A percentile compares a stretch with the other conserved stretches of the same genome.
phyloP scores from a whole-genome alignment of 208 protist genomes.

The Leishmania mexicana region DNA sequence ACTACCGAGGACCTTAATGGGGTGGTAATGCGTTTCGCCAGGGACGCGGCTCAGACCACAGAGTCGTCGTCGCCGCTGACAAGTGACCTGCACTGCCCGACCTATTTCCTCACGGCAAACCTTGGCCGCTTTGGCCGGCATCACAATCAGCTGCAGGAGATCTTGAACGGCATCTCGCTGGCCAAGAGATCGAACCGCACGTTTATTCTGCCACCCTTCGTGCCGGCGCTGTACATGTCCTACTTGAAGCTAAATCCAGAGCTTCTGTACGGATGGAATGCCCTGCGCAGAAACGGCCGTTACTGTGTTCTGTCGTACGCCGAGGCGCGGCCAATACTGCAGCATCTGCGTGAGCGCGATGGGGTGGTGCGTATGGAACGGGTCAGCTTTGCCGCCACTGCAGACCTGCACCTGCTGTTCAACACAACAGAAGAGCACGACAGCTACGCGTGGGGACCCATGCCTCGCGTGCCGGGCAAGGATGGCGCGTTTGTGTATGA shows the following conservation, averaged over 20 bases:
- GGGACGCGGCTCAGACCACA: neutral
- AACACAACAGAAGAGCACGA: neutral
- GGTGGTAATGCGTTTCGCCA: slow-evolving; percentile 8
- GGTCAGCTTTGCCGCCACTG: neutral
- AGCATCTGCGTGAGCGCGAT: neutral
- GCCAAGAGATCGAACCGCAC: slow-evolving; percentile 19
- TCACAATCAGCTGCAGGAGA: slow-evolving; percentile 29
- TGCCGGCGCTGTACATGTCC: neutral
- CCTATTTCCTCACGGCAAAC: slow-evolving; percentile 17
- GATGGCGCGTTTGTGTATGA: slow-evolving; percentile 5
- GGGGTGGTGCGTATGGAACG: slow-evolving; percentile 1
- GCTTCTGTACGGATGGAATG: slow-evolving; percentile 25
- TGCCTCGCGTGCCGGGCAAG: neutral
- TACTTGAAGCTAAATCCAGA: slow-evolving; percentile 12
- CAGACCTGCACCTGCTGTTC: neutral
- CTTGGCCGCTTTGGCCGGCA: slow-evolving; percentile 27
- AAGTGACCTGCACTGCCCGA: slow-evolving; percentile 11
- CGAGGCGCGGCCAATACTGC: slow-evolving; percentile 16
- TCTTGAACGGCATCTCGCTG: slow-evolving; percentile 20
- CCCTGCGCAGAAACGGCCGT: slow-evolving; percentile 12
- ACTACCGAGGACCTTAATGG: neutral
- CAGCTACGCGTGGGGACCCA: slow-evolving; percentile 7
- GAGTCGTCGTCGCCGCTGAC: neutral
- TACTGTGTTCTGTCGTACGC: slow-evolving; percentile 23
- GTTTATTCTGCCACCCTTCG: slow-evolving; percentile 17